Evolutionary conservation across 1,284 basidiomycete genomes (phyloP), one percentile per base, ranked within the genome.

Genomic region (Marasmius fiardii): DNA sequence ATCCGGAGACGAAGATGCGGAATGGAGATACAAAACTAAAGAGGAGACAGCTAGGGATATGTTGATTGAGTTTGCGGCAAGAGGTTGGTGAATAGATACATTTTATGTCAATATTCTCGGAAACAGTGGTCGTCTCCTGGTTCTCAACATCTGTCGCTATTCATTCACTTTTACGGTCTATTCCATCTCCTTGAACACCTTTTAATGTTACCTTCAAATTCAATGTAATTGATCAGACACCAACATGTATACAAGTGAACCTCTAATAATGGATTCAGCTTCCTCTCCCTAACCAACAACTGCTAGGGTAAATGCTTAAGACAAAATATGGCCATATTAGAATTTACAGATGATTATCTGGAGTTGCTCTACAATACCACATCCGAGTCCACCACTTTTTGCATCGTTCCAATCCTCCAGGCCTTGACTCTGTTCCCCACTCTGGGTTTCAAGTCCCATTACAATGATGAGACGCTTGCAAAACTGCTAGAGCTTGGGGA

Each of bases 21-120:
- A 55, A 10, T 16, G 48, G 4, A 70, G 74, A 57, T 81, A 77
- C 61, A 69, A 67, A 21, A 64, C 68, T 2, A 67, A 76, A 53
- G 70, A 72, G 54, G 70, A 82, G 57, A 70, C 68, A 6, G 69
- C 73, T 26, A 64, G 61, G 31, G 80, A 77, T 56, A 75, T 70
- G 12, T 60, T 78, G 28, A 71, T 65, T 28, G 72, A 77, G 57
- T 74, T 74, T 58, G 70, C 70, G 61, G 63, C 59, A 26, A 67
- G 72, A 37, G 74, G 77, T 1, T 78, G 76, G 75, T 71, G 58
- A 35, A n/a, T n/a, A n/a, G n/a, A n/a, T n/a, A n/a, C n/a, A n/a
- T n/a, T n/a, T n/a, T n/a, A n/a, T n/a, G n/a, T n/a, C n/a, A n/a
- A n/a, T n/a, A n/a, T n/a, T n/a, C n/a, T n/a, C n/a, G n/a, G n/a